phyloP scores from a whole-genome alignment of 176 grass and related monocot genomes.

The Cymbopogon citratus region DNA sequence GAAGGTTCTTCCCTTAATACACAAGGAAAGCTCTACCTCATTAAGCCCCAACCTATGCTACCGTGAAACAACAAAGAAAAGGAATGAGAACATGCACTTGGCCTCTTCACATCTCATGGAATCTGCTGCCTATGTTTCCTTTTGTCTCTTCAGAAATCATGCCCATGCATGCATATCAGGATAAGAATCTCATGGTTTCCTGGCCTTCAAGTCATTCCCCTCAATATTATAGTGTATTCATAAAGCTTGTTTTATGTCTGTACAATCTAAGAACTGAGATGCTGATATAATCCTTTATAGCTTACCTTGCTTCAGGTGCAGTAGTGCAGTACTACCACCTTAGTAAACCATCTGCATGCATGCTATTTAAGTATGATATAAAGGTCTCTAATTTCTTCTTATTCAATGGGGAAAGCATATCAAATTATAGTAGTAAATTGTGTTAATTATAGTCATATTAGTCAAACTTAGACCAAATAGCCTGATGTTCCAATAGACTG shows the following conservation, averaged over 20 bases:
- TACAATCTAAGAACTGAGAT: conserved; percentile 17
- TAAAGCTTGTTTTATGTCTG: conserved; percentile 23
- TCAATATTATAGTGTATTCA: conserved; percentile 31
- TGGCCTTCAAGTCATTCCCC: conserved; percentile 55
- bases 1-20: conserved; percentile 80
- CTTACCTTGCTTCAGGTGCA: conserved; percentile 3
- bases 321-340: background rate
- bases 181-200: conserved; percentile 50
- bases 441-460: background rate
- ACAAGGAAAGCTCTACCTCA: conserved; percentile 58
- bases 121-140: conserved; percentile 39
- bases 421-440: background rate
- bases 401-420: background rate
- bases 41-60: conserved; percentile 29
- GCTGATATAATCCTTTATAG: background rate
- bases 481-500: background rate
- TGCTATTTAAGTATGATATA: background rate
- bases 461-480: background rate
- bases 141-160: conserved; percentile 48
- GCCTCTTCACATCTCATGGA: conserved; percentile 29
- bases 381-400: background rate
- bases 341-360: conserved; percentile 11
- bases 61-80: conserved; percentile 41
- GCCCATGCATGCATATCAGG: conserved; percentile 30
- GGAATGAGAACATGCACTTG: conserved; percentile 37